Percentiles rank a stretch among this genome's conserved stretches.
Evolutionary conservation across 1,284 basidiomycete species (phyloP).

Genomic region (Malassezia caprae): DNA sequence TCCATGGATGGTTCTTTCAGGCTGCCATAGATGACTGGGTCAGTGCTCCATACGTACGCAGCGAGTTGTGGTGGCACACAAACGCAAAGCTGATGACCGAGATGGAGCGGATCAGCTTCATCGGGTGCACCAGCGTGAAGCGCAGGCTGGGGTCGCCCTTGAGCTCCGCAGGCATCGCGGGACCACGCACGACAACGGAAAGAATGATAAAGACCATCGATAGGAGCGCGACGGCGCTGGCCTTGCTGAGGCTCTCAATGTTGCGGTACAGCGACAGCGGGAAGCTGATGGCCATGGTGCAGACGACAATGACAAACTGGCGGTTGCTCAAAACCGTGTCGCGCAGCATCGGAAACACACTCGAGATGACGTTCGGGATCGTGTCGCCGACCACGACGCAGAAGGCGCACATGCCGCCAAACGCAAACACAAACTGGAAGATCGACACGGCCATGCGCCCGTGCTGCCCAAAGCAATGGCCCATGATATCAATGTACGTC

Average conservation of each 20-base stretch:
- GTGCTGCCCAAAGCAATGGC: conserved; percentile 73
- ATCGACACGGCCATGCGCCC: conserved; percentile 68
- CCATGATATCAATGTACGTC: conserved; percentile 94
- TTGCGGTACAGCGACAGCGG: conserved; percentile 91
- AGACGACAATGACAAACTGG: conserved; percentile 64
- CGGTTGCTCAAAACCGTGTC: conserved; percentile 71
- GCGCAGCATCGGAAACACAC: conserved; percentile 70
- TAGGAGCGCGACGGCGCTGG: conserved; percentile 64
- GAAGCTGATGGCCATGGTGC: conserved; percentile 57
- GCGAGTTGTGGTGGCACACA: conserved; percentile 48
- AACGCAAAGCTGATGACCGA: conserved; percentile 48
- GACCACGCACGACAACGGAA: conserved; percentile 75
- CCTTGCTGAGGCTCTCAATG: conserved; percentile 90
- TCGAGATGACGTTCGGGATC: conserved; percentile 79
- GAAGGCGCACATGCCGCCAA: conserved; percentile 62
- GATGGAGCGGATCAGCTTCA: conserved; percentile 39
- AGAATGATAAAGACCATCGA: conserved; percentile 90
- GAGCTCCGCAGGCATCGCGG: conserved; percentile 65
- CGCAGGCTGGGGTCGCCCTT: conserved; percentile 58
- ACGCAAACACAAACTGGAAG: conserved; percentile 95
- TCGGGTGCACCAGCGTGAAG: conserved; percentile 84
- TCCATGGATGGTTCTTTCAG: conserved; percentile 85
- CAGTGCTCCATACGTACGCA: conserved; percentile 75
- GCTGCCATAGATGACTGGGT: conserved; percentile 89
- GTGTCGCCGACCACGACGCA: conserved; percentile 64